Base-by-base conservation (phyloP, 1,284 basidiomycete genomes). In the Cutaneotrichosporon mucoides region DNA sequence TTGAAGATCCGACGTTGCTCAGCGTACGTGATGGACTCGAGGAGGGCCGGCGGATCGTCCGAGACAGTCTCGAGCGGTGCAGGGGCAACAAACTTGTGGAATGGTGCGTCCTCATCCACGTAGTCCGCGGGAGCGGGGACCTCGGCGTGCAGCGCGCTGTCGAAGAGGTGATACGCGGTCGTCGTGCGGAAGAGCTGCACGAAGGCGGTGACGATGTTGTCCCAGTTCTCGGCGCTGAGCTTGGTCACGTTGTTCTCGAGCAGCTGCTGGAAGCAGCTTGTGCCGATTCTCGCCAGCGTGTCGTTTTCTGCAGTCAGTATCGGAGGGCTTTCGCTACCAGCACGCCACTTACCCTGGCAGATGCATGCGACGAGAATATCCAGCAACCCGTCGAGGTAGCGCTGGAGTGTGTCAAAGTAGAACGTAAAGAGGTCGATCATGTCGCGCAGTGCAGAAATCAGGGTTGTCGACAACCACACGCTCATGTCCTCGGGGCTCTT, bases 401-500 rank as follows among this genome's bases (percentile, higher is more conserved):
- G 84, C 71, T 95, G 92, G 67, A 99, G 79, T 10, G 88, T 93
- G 63, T 92, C 89, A 76, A 98, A 99, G 80, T 93, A 96, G 79
- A 86, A 91, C 1, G 96, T 96, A 79, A 96, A 99, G 24, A 99
- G 84, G 73, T 96, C 92, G 63, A 99, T 90, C 64, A 99, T 82
- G 77, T 98, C 92, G 40, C 96, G 86, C 58, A 99, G 82, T 1
- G 96, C 96, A 74, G 99, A 95, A 57, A 99, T 98, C 88, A 99
- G 94, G 1, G 96, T 99, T 7, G 96, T 98, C 46, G 93, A 97
- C 50, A 99, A 80, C 96, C 96, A 99, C 12, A 99, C 94, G 69
- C 92, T 96, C 92, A 98, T 96, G 70, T 99, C 96, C 74, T 99
- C 96, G 71, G 97, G 92, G 2, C 92, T 94, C 72, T 84, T 90